phyloP scores from a whole-genome alignment of 495 filamentous ascomycete genomes.

The Penicillium simplicissimum region DNA sequence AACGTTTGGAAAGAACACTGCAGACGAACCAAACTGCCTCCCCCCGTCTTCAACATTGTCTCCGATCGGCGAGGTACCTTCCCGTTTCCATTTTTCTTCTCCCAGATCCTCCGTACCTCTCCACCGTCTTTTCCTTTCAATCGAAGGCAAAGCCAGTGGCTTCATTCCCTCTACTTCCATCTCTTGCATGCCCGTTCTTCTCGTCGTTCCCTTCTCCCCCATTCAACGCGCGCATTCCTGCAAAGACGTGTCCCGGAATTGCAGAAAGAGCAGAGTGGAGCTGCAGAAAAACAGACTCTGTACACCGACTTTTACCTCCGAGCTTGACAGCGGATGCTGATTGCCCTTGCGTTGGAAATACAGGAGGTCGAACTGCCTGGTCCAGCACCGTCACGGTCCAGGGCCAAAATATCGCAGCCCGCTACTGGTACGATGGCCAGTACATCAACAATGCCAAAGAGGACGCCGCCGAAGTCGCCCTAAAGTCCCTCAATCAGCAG shows the following conservation, averaged over 20 bases:
- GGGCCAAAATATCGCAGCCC: constrained; percentile 58
- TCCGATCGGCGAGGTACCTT: constrained; percentile 76
- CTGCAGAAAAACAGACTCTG: constrained; percentile 25
- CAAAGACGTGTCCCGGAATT: constrained; percentile 27
- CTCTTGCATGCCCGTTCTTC: constrained; percentile 3
- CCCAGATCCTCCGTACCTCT: constrained; percentile 1
- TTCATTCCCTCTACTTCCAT: constrained; percentile 1
- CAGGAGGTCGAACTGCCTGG: constrained; percentile 92
- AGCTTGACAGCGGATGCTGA: constrained; percentile 33
- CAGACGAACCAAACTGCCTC: constrained; percentile 49
- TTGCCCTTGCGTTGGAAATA: constrained; percentile 20
- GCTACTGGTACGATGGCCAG: constrained; percentile 90
- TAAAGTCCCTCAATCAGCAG: constrained; percentile 44
- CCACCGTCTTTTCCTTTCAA: neutral
- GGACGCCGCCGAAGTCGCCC: constrained; percentile 79
- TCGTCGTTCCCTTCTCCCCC: constrained; percentile 8
- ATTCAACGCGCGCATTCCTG: constrained; percentile 7
- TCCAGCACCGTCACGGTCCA: constrained; percentile 67
- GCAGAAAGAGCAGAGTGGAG: constrained; percentile 30
- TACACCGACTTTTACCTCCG: constrained; percentile 45
- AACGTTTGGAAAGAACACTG: constrained; percentile 57
- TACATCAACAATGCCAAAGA: constrained; percentile 86
- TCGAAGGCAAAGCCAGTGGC: neutral
- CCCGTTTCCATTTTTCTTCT: constrained; percentile 9
- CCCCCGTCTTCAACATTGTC: constrained; percentile 68